A percentile compares a stretch with the other conserved stretches of the same genome.
Evolutionary conservation across 75 land plant species (phyloP).

Genomic region (Azolla pinnata): DNA sequence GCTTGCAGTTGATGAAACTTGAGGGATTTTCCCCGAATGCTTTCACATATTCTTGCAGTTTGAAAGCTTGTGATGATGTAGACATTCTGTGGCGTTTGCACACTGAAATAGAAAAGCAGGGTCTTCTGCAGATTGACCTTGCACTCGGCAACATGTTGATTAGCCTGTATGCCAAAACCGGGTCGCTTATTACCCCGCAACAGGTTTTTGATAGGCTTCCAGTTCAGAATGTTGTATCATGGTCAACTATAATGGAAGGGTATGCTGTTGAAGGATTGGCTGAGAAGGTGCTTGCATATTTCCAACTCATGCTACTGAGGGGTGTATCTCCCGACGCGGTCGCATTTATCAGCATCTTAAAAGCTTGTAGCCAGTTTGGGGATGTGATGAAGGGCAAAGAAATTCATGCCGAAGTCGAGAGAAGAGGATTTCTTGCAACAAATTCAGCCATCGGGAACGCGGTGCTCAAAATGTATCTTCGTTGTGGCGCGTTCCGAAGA

Average conservation of each 20-base stretch:
- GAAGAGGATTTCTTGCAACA: conserved; percentile 20
- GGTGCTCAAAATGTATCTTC: neutral
- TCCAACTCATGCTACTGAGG: conserved; percentile 7
- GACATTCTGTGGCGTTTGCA: neutral
- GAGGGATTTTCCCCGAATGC: conserved; percentile 23
- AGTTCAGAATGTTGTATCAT: conserved; percentile 13
- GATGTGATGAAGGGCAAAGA: neutral
- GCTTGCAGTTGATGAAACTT: conserved; percentile 19
- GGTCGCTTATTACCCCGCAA: conserved; percentile 13
- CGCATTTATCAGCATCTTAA: conserved; percentile 14
- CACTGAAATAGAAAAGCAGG: neutral
- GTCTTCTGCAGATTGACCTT: conserved; percentile 20
- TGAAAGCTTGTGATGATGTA: conserved; percentile 23
- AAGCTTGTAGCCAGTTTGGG: conserved; percentile 20
- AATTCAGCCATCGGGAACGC: conserved; percentile 17
- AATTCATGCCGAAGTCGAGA: conserved; percentile 4
- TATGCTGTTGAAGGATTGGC: conserved; percentile 12
- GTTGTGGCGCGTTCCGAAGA: neutral
- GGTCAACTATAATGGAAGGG: conserved; percentile 27
- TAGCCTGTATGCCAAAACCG: conserved; percentile 30
- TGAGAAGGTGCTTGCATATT: conserved; percentile 9
- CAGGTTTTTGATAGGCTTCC: conserved; percentile 19
- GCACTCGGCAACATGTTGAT: conserved; percentile 22
- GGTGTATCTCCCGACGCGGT: conserved; percentile 23
- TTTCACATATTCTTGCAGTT: conserved; percentile 24